Base-by-base conservation (phyloP, 306 rosid genomes). In the Casuarina glauca region DNA sequence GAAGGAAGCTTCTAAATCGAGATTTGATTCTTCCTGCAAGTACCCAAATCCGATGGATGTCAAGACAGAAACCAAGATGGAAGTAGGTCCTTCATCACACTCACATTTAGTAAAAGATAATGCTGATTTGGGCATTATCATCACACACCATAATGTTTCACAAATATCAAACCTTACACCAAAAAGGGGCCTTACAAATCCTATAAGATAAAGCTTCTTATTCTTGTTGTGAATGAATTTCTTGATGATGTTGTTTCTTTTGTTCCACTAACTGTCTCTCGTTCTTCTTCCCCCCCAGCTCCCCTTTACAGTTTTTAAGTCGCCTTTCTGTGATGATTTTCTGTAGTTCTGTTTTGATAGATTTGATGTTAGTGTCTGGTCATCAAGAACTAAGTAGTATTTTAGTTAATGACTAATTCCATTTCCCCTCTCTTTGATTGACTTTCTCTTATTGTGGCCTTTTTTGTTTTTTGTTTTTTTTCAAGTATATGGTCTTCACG, bases 311-410 rank as follows among this genome's bases (percentile, higher is more conserved):
- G 99, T 95, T 79, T 95, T 87, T 84, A 95, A 89, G 87, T 89
- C 97, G 86, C 99, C 99, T 20, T 89, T 72, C 64, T 92, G 92
- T 87, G 89, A 85, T n/a, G 89, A 85, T 77, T 95, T 95, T 83
- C 82, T 95, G 15, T 77, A 71, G 82, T 95, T 95, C 78, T 95
- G 97, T 87, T 88, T 95, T 73, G 90, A 91, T 57, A 91, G 70
- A 85, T 95, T 95, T 84, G 90, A 81, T 73, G 96, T 95, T 76
- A 97, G 93, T 42, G 83, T 95, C 62, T 95, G 98, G 98, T 90
- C 98, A 74, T 92, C 99, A 74, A 95, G 97, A 89, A 66, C 73
- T 76, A 83, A 85, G 99, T 95, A 95, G 82, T 63, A 26, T 69
- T 76, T 84, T 82, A 64, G 45, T 76, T 85, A 44, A 36, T 72